These are phyloP conservation scores for Lentinula boryana DNA, from an alignment of 768 basidiomycete genomes.

Conservation along the genomic window DNA sequence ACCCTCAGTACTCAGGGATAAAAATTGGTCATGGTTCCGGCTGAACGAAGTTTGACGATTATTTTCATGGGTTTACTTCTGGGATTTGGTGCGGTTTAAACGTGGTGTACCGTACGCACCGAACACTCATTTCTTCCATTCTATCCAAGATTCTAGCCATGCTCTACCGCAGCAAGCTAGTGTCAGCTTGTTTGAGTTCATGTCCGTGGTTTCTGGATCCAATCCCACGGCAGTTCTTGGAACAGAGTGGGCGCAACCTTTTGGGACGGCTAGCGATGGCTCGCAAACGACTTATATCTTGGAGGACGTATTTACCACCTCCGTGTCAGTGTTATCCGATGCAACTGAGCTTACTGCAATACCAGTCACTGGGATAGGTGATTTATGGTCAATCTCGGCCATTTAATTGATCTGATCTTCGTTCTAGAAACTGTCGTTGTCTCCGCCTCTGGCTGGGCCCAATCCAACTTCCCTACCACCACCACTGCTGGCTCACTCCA, in stretches of 20 bases:
- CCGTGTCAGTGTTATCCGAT: not conserved
- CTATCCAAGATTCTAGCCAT: not conserved
- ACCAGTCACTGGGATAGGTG: not conserved
- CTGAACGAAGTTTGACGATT: no score
- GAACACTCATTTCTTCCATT: not conserved
- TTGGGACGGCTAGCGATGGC: not conserved
- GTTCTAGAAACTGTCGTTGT: not conserved
- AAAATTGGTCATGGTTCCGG: no score
- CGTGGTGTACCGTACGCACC: not conserved
- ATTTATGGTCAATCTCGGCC: not conserved
- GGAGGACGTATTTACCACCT: not conserved
- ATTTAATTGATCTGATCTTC: no score
- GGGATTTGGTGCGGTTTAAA: not conserved
- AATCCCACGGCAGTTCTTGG: not conserved
- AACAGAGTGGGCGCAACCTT: not conserved
- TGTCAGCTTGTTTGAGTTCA: not conserved
- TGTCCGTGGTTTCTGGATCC: not conserved
- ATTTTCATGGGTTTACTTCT: no score
- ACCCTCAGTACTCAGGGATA: no score
- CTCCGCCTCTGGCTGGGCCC: not conserved
- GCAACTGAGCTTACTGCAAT: not conserved
- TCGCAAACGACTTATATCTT: not conserved
- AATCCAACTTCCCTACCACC: not conserved
- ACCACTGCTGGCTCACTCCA: not conserved
- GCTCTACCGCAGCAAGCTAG: not conserved